Evolutionary conservation across 139 green algal species (phyloP), one percentile per base, ranked within the genome.

Genomic region (Chlamydomonas incerta): DNA sequence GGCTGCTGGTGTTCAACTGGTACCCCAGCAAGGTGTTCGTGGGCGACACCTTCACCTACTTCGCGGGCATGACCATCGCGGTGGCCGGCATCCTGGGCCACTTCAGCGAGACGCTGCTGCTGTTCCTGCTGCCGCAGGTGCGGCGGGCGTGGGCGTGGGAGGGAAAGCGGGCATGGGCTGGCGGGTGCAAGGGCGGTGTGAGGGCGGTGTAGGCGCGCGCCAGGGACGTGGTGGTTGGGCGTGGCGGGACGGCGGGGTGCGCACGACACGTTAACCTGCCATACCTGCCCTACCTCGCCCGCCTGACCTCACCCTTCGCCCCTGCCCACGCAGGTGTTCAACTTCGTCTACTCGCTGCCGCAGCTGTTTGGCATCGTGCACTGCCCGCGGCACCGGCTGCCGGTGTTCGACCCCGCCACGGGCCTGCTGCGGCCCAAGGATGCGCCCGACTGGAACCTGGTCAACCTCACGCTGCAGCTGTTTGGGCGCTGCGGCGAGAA

Each of bases 21-120:
- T 99, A 91, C 84, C 89, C 91, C 47, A 82, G 37, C 74, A 80
- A 89, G 31, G 96, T 99, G 11, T 99, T 99, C 91, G 97, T 99
- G 65, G 98, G 98, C 17, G 98, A 99, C 92, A 99, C 98, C 2
- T 99, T 97, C 93, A 99, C 98, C n/a, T 99, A 99, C 89, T 99
- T 99, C 95, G 96, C 97, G 0, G 98, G 98, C 83, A 99, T 99
- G 96, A 92, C 96, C 0, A 92, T 99, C n/a, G 97, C 96, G 17
- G 97, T 99, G 14, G 96, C 96, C 0, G 97, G 98, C 75, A 99
- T 99, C 72, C 91, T 99, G 47, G 98, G 98, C 24, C 98, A 99
- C 92, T 98, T 98, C 85, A 96, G 88, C 60, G 97, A 99, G 90
- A 99, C 96, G 35, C 91, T 99, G 73, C 93, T 99, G 72, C 86